Conservation (phyloP, 2,329 filamentous ascomycete genomes). For the Colletotrichum orbiculare region DNA sequence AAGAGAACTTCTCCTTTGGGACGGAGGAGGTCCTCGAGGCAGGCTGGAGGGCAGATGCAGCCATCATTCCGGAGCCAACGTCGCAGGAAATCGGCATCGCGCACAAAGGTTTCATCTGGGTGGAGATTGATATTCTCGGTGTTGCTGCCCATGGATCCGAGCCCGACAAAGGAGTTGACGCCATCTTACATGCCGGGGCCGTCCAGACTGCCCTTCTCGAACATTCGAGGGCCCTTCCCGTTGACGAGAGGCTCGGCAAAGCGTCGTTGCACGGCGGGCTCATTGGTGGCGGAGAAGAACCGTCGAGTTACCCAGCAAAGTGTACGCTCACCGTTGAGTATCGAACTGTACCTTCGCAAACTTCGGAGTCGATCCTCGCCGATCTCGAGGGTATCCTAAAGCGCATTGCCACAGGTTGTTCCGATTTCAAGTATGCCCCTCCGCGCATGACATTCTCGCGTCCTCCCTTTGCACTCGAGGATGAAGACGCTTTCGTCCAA, state of each 20-base stretch:
- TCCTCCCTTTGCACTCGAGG: slow-evolving; percentile 51
- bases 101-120: slow-evolving; percentile 63
- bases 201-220: slow-evolving; percentile 58
- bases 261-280: slow-evolving; percentile 59
- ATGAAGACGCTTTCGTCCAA: slow-evolving; percentile 39
- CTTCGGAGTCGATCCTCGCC: slow-evolving; percentile 46
- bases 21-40: slow-evolving; percentile 61
- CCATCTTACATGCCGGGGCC: slow-evolving; percentile 59
- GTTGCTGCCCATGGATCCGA: slow-evolving; percentile 56
- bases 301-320: slow-evolving; percentile 61
- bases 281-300: slow-evolving; percentile 62
- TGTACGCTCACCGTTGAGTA: slow-evolving; percentile 61
- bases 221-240: slow-evolving; percentile 50
- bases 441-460: slow-evolving; percentile 53
- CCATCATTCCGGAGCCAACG: slow-evolving; percentile 62
- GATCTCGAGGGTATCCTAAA: slow-evolving; percentile 53
- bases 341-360: slow-evolving; percentile 59
- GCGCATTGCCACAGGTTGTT: slow-evolving; percentile 44
- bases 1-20: slow-evolving; percentile 62
- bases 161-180: slow-evolving; percentile 58
- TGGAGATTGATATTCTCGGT: slow-evolving; percentile 55
- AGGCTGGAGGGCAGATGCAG: slow-evolving; percentile 64
- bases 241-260: slow-evolving; percentile 48
- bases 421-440: slow-evolving; percentile 54
- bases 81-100: slow-evolving; percentile 53